A percentile compares a stretch with the other conserved stretches of the same genome.
Conservation (phyloP, 2,329 filamentous ascomycete genomes). For the Leptographium lundbergii region DNA sequence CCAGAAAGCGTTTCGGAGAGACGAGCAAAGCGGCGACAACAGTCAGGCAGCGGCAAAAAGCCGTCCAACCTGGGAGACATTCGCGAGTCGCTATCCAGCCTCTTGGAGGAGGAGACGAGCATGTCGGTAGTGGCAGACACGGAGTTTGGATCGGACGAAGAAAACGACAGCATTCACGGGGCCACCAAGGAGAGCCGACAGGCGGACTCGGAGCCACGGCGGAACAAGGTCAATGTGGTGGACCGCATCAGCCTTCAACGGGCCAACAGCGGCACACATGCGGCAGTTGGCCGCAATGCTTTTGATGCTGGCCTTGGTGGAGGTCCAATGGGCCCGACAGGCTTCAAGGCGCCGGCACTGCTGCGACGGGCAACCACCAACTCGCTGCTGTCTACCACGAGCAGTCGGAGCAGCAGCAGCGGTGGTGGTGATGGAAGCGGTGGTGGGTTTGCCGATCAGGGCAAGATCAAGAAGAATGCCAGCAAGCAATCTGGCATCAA, state of each 20-base stretch:
- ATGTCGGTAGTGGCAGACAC: slow-evolving; percentile 34
- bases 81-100: slow-evolving; percentile 67
- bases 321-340: slow-evolving; percentile 19
- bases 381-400: slow-evolving; percentile 31
- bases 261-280: slow-evolving; percentile 16
- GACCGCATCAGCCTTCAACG: slow-evolving; percentile 65
- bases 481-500: slow-evolving; percentile 48
- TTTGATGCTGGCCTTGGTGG: slow-evolving; percentile 17
- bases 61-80: slow-evolving; percentile 70
- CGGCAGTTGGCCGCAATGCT: slow-evolving; percentile 13
- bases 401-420: slow-evolving; percentile 16
- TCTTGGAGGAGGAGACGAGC: slow-evolving; percentile 52
- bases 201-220: slow-evolving; percentile 16
- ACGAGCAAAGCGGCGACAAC: slow-evolving; percentile 13
- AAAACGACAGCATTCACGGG: slow-evolving; percentile 24
- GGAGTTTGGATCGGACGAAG: slow-evolving; percentile 29
- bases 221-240: slow-evolving; percentile 43
- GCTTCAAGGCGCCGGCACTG: slow-evolving; percentile 58
- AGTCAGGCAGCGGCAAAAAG: slow-evolving; percentile 43
- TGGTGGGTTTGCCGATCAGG: slow-evolving; percentile 17
- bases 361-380: slow-evolving; percentile 64
- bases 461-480: slow-evolving; percentile 37
- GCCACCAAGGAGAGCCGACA: slow-evolving; percentile 41
- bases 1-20: background rate
- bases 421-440: background rate